Base-by-base conservation (phyloP, 2,329 filamentous ascomycete species). In the Aspergillus quadrilineatus region DNA sequence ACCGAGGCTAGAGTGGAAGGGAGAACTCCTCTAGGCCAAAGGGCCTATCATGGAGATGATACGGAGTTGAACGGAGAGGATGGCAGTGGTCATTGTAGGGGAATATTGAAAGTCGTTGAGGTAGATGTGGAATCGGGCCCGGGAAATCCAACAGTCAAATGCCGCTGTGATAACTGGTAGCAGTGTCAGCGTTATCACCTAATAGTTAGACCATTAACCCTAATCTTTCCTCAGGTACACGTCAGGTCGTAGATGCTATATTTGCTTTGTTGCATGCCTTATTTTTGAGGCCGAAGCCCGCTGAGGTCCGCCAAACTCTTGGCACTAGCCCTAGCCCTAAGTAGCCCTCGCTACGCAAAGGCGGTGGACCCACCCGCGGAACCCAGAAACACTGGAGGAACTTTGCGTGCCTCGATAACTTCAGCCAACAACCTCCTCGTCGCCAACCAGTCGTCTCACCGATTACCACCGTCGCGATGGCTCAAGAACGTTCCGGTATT, bases 401-500 rank as follows among this genome's bases (percentile, higher is more conserved):
- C 26, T 50, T 50, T 43, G 47, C 34, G 45, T 41, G 15, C 34
- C 44, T 57, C 57, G 63, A 61, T 62, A 67, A 66, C 65, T 65
- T 65, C 65, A 60, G 57, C 50, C 60, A 62, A 58, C 62, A 64
- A 63, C 60, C 50, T 45, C 70, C 61, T 60, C 61, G 60, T 66
- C 64, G 69, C 67, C 71, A 70, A 73, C 63, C 66, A 69, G 60
- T 66, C 65, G 67, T 68, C 50, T 54, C 22, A 17, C 49, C 49
- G 43, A 50, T 39, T 41, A 50, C 34, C 73, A 70, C 68, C 66
- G 67, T 74, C 73, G 75, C 73, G 69, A 80, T 80, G 79, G 77
- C 77, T 63, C 77, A 77, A 69, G 77, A 80, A 75, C 75, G 76
- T 65, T 75, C 76, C 72, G 79, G 79, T 70, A 77, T 87, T 73